phyloP scores from a whole-genome alignment of 2,329 filamentous ascomycete species.

The Lecanoromycetidae sp. region DNA sequence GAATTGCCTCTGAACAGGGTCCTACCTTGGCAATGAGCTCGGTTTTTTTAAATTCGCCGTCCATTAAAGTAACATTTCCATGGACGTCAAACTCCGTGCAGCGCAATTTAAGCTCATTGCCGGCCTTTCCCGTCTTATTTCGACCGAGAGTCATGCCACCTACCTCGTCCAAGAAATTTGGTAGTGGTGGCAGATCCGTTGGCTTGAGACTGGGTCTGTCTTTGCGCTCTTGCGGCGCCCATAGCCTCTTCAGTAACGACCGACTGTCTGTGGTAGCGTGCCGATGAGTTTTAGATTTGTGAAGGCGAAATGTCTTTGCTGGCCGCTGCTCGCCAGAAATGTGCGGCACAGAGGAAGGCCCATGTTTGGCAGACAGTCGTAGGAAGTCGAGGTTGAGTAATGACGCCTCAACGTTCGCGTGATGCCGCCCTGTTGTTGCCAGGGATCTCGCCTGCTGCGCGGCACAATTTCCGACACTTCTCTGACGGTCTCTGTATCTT shows the following conservation, averaged over 20 bases:
- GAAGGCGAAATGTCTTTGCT: slow-evolving; percentile 14
- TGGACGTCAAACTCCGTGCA: slow-evolving; percentile 93
- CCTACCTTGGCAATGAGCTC: slow-evolving; percentile 86
- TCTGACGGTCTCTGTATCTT: too few species aligned
- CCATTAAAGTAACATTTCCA: slow-evolving; percentile 82
- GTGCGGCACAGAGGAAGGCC: not conserved
- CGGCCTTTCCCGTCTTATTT: slow-evolving; percentile 60
- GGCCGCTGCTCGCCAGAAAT: not conserved
- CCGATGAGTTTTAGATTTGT: slow-evolving; percentile 14
- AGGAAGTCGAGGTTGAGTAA: slow-evolving; percentile 21
- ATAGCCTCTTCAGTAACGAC: slow-evolving; percentile 28
- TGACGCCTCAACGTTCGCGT: slow-evolving; percentile 24
- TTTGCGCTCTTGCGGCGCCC: slow-evolving; percentile 27
- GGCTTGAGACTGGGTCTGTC: slow-evolving; percentile 35
- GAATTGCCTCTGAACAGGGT: not conserved
- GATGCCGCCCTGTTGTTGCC: slow-evolving; percentile 18
- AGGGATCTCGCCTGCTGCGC: slow-evolving; percentile 17
- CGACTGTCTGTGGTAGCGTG: slow-evolving; percentile 25
- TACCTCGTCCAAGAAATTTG: slow-evolving; percentile 46
- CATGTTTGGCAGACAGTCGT: not conserved
- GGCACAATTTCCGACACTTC: too few species aligned
- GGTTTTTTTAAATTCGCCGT: slow-evolving; percentile 94
- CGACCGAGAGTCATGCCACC: slow-evolving; percentile 51
- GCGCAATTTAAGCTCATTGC: slow-evolving; percentile 71
- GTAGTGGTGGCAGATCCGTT: slow-evolving; percentile 44